A percentile compares a stretch with the other conserved stretches of the same genome.
Evolutionary conservation across 2,329 filamentous ascomycete genomes (phyloP).

Genomic region (Venturia effusa): DNA sequence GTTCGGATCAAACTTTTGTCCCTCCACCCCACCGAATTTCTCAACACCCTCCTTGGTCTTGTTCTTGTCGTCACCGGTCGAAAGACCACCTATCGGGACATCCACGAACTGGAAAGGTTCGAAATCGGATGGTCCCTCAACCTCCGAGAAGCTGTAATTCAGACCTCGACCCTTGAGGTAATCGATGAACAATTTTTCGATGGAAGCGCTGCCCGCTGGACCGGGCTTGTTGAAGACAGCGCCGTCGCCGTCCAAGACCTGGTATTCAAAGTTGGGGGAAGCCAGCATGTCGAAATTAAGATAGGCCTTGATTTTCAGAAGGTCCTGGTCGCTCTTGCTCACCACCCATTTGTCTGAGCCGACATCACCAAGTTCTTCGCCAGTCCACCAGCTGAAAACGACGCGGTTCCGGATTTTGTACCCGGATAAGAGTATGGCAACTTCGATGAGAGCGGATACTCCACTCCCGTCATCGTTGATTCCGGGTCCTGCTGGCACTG

Average conservation of each 20-base stretch:
- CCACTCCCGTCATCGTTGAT: constrained; percentile 32
- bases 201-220: constrained; percentile 21
- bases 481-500: constrained; percentile 25
- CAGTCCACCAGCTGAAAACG: constrained; percentile 28
- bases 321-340: constrained; percentile 19
- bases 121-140: constrained; percentile 28
- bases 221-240: constrained; percentile 22
- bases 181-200: constrained; percentile 23
- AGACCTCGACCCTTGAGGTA: constrained; percentile 21
- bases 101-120: constrained; percentile 25
- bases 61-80: constrained; percentile 26
- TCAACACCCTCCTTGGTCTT: constrained; percentile 26
- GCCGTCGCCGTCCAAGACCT: constrained; percentile 27
- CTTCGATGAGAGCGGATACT: constrained; percentile 24
- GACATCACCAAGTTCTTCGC: constrained; percentile 25
- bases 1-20: constrained; percentile 26
- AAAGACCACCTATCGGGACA: constrained; percentile 25
- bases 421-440: constrained; percentile 26
- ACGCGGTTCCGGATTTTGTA: constrained; percentile 28
- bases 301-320: constrained; percentile 25
- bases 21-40: constrained; percentile 24
- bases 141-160: constrained; percentile 21
- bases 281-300: constrained; percentile 34
- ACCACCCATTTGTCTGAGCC: constrained; percentile 25
- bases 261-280: constrained; percentile 25